Evolutionary conservation across 257 asterid species (phyloP).

Genomic region (Agastache rugosa): DNA sequence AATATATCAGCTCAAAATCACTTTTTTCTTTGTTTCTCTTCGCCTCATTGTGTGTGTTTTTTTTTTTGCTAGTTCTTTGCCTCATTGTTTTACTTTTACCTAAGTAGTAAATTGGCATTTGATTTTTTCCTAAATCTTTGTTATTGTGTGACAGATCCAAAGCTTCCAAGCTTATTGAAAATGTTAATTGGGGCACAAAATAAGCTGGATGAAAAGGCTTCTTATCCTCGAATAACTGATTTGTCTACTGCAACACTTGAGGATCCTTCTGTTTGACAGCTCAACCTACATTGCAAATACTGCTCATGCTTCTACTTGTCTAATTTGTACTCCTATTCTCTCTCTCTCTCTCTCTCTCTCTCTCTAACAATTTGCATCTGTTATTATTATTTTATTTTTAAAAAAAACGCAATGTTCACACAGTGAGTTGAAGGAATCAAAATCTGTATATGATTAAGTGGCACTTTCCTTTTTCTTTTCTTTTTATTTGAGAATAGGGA

Average conservation of each 20-base stretch:
- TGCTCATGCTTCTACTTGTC: constrained; percentile 20
- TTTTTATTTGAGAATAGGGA: not conserved
- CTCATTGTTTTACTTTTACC: too few species aligned
- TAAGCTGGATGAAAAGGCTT: constrained; percentile 77
- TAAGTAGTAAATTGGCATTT: too few species aligned
- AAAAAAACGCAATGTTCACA: not conserved
- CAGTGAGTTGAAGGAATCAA: not conserved
- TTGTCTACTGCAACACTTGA: constrained; percentile 72
- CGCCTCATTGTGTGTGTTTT: too few species aligned
- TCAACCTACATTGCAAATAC: constrained; percentile 23
- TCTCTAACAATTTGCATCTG: not conserved
- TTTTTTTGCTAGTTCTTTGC: too few species aligned
- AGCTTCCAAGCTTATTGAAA: constrained; percentile 89
- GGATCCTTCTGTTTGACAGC: constrained; percentile 66
- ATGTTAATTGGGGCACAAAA: constrained; percentile 80
- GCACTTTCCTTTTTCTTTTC: not conserved
- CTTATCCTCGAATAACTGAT: constrained; percentile 76
- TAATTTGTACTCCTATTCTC: not conserved
- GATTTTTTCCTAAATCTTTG: not conserved
- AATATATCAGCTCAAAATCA: too few species aligned
- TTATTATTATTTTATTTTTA: not conserved
- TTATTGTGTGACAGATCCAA: constrained; percentile 67
- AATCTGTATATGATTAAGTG: not conserved
- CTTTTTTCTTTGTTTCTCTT: too few species aligned
- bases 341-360: not conserved